These are phyloP conservation scores for Euphorbia schlechtendalii DNA, from an alignment of 441 rosid genomes.

Conservation along the genomic window DNA sequence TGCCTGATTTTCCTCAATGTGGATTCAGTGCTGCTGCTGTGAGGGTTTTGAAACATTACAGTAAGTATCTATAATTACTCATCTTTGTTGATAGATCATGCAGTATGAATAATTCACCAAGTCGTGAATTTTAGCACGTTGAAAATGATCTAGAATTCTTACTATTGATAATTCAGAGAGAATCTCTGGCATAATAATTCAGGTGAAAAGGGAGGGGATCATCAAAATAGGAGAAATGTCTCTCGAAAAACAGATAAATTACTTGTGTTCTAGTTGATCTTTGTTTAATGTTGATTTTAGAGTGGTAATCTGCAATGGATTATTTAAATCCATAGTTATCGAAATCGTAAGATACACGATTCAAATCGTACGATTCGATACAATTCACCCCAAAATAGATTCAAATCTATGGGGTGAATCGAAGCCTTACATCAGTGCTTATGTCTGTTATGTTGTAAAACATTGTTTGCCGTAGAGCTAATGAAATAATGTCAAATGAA, in stretches of 20 bases:
- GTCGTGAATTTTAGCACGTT: background rate
- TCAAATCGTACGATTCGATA: no score
- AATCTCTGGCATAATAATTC: no score
- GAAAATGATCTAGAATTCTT: no score
- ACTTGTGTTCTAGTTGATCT: background rate
- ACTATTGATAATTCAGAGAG: no score
- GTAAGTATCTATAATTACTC: conserved; percentile 35
- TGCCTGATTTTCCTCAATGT: conserved; percentile 84
- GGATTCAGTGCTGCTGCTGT: conserved; percentile 95
- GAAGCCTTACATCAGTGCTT: no score
- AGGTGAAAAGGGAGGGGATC: background rate
- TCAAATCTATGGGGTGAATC: no score
- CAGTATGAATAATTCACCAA: background rate
- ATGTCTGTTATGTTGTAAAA: background rate
- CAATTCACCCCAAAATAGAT: no score
- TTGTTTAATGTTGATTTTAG: background rate
- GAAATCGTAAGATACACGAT: no score
- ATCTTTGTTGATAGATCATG: background rate
- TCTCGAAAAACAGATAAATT: background rate
- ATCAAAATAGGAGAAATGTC: conserved; percentile 1
- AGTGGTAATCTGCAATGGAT: background rate
- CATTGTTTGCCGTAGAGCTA: background rate
- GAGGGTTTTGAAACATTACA: conserved; percentile 62
- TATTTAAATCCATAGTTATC: no score
- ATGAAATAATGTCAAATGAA: background rate